Evolutionary conservation across 768 basidiomycete genomes (phyloP).

Genomic region (Solioccasus polychromus): DNA sequence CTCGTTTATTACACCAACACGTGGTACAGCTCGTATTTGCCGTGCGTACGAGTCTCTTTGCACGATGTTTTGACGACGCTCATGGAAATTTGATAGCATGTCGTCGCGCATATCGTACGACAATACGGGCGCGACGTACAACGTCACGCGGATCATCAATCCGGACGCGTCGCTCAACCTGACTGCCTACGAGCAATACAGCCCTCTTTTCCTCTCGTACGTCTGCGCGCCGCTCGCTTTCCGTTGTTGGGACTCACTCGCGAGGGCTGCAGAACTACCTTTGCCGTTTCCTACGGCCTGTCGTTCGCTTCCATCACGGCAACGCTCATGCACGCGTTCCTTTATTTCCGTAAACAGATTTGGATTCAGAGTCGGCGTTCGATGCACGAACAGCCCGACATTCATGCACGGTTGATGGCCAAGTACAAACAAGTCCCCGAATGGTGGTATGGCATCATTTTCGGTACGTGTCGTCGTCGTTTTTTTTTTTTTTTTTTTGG

Average conservation of each 20-base stretch:
- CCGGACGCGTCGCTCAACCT: slow-evolving; percentile 53
- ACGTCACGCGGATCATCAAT: slow-evolving; percentile 56
- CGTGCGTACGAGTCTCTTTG: slow-evolving; percentile 34
- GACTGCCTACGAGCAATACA: slow-evolving; percentile 52
- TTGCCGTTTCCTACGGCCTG: slow-evolving; percentile 75
- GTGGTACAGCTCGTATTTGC: slow-evolving; percentile 57
- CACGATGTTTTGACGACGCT: background rate
- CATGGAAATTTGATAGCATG: slow-evolving; percentile 36
- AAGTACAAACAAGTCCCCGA: slow-evolving; percentile 56
- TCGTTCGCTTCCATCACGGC: slow-evolving; percentile 83
- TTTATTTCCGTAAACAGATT: slow-evolving; percentile 80
- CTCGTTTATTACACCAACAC: slow-evolving; percentile 66
- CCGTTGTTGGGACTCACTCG: background rate
- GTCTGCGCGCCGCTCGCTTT: background rate
- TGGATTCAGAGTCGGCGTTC: slow-evolving; percentile 67
- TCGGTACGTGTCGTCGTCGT: too few relatives aligned
- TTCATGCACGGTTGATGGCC: slow-evolving; percentile 60
- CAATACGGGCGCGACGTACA: slow-evolving; percentile 55
- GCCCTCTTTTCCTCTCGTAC: slow-evolving; percentile 57
- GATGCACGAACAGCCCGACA: slow-evolving; percentile 75
- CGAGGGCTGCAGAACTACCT: slow-evolving; percentile 43
- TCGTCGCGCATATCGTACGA: slow-evolving; percentile 66
- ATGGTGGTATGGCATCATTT: slow-evolving; percentile 50
- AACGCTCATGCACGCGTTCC: slow-evolving; percentile 65
- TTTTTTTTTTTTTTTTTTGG: too few relatives aligned